A percentile compares a stretch with the other conserved stretches of the same genome.
Evolutionary conservation across 805 yeast species (phyloP).

Genomic region (Candida lessepsii): DNA sequence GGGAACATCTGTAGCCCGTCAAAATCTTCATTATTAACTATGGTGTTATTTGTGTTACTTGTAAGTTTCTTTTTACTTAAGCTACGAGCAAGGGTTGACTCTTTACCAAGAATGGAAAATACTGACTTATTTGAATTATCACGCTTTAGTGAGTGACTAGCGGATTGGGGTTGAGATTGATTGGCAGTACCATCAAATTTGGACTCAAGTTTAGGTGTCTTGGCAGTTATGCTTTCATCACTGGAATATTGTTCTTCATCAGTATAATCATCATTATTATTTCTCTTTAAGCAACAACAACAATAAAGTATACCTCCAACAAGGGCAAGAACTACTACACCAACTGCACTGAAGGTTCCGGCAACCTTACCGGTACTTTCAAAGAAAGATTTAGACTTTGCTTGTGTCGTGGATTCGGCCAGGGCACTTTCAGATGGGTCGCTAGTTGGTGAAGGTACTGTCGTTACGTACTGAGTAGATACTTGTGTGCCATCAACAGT

Average conservation of each 20-base stretch:
- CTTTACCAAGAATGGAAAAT: slow-evolving; percentile 21
- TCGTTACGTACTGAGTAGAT: slow-evolving; percentile 19
- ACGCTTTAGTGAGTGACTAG: slow-evolving; percentile 23
- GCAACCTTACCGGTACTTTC: slow-evolving; percentile 74
- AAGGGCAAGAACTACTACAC: slow-evolving; percentile 52
- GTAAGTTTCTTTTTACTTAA: slow-evolving; percentile 29
- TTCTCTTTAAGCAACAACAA: slow-evolving; percentile 24
- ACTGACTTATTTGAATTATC: slow-evolving; percentile 37
- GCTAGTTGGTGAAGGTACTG: slow-evolving; percentile 6
- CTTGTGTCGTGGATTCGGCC: slow-evolving; percentile 19
- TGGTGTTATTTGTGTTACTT: slow-evolving; percentile 3
- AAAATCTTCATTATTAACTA: slow-evolving; percentile 9
- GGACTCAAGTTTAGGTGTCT: slow-evolving; percentile 11
- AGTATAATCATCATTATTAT: slow-evolving; percentile 21
- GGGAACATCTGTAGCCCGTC: slow-evolving; percentile 32
- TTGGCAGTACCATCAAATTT: not conserved
- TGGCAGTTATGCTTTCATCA: slow-evolving; percentile 18
- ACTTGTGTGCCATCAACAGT: slow-evolving; percentile 18
- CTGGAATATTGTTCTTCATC: slow-evolving; percentile 42
- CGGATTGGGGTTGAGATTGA: slow-evolving; percentile 6
- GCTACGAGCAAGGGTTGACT: slow-evolving; percentile 21
- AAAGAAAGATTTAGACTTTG: slow-evolving; percentile 48
- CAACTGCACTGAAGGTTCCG: slow-evolving; percentile 81
- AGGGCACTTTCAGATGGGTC: slow-evolving; percentile 6
- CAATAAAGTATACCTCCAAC: slow-evolving; percentile 42